Evolutionary conservation across 1,139 yeast species (phyloP), one percentile per base, ranked within the genome.

Genomic region (Yarrowia galli): DNA sequence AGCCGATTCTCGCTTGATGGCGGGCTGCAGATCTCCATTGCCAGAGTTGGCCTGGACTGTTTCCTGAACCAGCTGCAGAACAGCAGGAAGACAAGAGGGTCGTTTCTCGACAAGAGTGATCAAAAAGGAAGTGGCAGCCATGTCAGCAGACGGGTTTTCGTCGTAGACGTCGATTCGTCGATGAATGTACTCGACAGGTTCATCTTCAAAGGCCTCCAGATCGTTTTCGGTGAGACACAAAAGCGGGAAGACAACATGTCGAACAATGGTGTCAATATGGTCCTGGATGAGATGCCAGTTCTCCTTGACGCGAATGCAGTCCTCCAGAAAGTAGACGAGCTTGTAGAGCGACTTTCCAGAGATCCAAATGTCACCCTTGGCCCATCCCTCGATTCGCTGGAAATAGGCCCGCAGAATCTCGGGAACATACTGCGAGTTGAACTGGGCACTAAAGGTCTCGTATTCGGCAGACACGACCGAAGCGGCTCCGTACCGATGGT

Each of bases 131-230:
- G 89, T 85, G 1, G 97, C 89, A 0, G 97, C 97, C 53, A 87
- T 86, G 74, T 91, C 97, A 0, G 96, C 87, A 15, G 95, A 88
- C 63, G 86, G 84, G 46, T 86, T 83, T 71, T 91, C 96, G 71
- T 90, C 87, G 74, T 86, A 87, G 69, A 87, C 79, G 75, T 92
- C 97, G 74, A 92, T 83, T 69, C 87, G 86, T 72, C 89, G 83
- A 77, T 91, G 93, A 71, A 95, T 90, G 76, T 92, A 95, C 77
- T 93, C 98, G 69, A 87, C 90, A 8, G 98, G 98, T 75, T 95
- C 98, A 70, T 85, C 86, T 71, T 92, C 97, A 79, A 91, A 93
- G 43, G 86, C 79, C 71, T 91, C 97, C 70, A 92, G 80, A 32
- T 86, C 86, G 15, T 84, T 85, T 69, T 89, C 90, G 23, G 85